Evolutionary conservation across 768 basidiomycete genomes (phyloP).

Genomic region (Lactarius hatsudake): DNA sequence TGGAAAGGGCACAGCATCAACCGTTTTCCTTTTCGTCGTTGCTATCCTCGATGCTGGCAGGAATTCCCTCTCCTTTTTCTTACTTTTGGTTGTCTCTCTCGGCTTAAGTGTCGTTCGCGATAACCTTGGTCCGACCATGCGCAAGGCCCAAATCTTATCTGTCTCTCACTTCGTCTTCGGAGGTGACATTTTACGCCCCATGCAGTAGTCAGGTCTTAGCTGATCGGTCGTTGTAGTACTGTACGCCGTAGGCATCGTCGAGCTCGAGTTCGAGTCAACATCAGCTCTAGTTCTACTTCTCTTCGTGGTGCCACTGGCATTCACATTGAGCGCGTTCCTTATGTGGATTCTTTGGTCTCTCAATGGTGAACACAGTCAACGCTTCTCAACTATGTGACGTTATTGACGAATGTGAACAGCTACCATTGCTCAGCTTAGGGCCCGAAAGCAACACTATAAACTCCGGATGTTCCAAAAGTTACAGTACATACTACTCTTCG

Average conservation of each 20-base stretch:
- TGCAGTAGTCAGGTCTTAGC: not conserved
- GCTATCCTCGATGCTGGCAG: conserved; percentile 94
- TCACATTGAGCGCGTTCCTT: conserved; percentile 93
- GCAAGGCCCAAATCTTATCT: conserved; percentile 77
- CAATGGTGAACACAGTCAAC: conserved; percentile 51
- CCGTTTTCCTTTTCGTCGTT: conserved; percentile 91
- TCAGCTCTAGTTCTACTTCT: conserved; percentile 80
- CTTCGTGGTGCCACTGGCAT: conserved; percentile 91
- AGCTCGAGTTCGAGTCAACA: conserved; percentile 87
- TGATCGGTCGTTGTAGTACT: conserved; percentile 50
- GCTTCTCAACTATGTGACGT: conserved; percentile 2
- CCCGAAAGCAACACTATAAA: conserved; percentile 85
- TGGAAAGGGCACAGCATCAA: conserved; percentile 67
- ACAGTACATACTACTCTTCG: conserved; percentile 78
- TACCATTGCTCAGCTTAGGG: conserved; percentile 82
- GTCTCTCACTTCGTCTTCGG: conserved; percentile 90
- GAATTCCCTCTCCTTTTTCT: conserved; percentile 93
- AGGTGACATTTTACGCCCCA: conserved; percentile 51
- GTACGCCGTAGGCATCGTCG: conserved; percentile 93
- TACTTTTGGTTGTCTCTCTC: conserved; percentile 88
- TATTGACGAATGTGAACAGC: conserved; percentile 42
- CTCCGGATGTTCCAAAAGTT: conserved; percentile 85
- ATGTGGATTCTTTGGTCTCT: conserved; percentile 93
- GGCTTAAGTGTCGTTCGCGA: conserved; percentile 92
- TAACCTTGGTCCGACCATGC: conserved; percentile 80